Conservation (phyloP, 2,329 filamentous ascomycete genomes). For the Sordariomycetes sp. region DNA sequence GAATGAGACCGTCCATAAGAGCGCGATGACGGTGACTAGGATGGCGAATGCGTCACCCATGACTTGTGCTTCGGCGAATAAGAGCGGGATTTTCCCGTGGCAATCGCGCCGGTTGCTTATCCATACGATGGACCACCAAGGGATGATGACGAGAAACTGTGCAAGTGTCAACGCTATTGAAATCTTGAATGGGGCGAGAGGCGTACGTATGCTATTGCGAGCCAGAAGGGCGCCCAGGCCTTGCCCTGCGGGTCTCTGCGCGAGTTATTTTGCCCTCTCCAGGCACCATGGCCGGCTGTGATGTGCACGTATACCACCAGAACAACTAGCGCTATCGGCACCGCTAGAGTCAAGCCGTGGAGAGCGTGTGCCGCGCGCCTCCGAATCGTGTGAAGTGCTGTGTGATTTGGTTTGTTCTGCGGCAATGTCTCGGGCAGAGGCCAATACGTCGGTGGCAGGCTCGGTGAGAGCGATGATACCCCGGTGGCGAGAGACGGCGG, state of each 20-base stretch:
- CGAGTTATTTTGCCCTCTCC: not conserved
- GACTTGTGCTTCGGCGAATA: not conserved
- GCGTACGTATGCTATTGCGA: not conserved
- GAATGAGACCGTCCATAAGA: not conserved
- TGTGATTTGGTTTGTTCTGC: too few relatives aligned
- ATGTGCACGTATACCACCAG: constrained; percentile 1
- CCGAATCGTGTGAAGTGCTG: not conserved
- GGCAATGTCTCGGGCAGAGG: not conserved
- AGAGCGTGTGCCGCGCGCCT: not conserved
- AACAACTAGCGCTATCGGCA: not conserved
- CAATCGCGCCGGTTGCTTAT: not conserved
- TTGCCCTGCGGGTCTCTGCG: not conserved
- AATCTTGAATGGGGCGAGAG: not conserved
- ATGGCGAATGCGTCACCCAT: not conserved
- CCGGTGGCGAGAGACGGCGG: not conserved
- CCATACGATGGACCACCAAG: constrained; percentile 5
- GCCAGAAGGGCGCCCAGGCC: constrained; percentile 4
- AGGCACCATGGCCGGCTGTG: not conserved
- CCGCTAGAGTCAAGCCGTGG: not conserved
- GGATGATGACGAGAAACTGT: not conserved
- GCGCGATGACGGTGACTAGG: not conserved
- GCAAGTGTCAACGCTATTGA: not conserved
- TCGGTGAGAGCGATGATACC: not conserved
- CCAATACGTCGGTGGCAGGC: not conserved
- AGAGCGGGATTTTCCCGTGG: not conserved